Evolutionary conservation across 1,284 basidiomycete genomes (phyloP), one percentile per base, ranked within the genome.

Genomic region (Ceratobasidium papillatum): DNA sequence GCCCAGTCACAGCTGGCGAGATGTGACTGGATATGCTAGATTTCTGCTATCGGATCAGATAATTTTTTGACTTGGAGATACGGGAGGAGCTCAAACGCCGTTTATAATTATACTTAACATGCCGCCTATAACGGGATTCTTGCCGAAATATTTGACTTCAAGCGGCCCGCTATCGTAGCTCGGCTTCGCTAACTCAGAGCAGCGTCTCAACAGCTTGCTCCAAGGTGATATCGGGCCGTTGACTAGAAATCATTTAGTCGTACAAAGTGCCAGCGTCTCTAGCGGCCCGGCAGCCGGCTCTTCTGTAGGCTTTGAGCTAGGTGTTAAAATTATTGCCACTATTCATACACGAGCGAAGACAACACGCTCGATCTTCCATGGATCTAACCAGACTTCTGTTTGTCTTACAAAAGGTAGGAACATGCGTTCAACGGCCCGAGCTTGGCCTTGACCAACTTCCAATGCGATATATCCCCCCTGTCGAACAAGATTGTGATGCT

Each of bases 391-490:
- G 2, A 68, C 36, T 25, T 56, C 49, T 43, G 51, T 68, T 3
- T 43, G 5, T 32, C 22, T 5, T 56, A 43, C 51, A 68, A 68
- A 54, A 19, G 65, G 65, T 7, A 22, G 51, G 27, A 68, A 34
- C 65, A 68, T 68, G n/a, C 51, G 49, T 34, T 68, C 51, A 3
- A 68, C 65, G 7, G 30, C 19, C 17, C 49, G 65, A n/a, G 65
- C 65, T n/a, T 68, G 65, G n/a, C 34, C 51, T 11, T 41, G 49
- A 11, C 65, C 65, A n/a, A 68, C 65, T 68, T 68, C 65, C 27
- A 68, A 22, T n/a, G 51, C 65, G 27, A 68, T 56, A 22, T 30
- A 47, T 25, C 65, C 65, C 14, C 65, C 65, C 9, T 27, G 51
- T 1, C 65, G 65, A 41, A 68, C 65, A 56, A 68, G 49, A 22